phyloP scores from a whole-genome alignment of 2,329 filamentous ascomycete species.

The Fusarium neocosmosporiellum region DNA sequence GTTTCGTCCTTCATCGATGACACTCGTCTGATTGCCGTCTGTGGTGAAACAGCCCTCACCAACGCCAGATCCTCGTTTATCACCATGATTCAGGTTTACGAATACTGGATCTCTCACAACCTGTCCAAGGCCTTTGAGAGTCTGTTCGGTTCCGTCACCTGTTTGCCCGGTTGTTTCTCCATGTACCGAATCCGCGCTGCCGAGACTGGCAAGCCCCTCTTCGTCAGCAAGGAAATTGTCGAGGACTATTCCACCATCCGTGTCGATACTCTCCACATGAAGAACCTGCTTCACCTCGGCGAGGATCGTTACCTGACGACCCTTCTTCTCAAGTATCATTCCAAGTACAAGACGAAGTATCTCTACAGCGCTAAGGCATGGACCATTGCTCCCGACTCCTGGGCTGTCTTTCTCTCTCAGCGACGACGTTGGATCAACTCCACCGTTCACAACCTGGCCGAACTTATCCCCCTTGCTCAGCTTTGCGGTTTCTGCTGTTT shows the following conservation, averaged over 20 bases:
- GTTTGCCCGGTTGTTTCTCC: constrained; percentile 97
- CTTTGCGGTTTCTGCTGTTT: constrained; percentile 99
- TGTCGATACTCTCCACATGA: constrained; percentile 98
- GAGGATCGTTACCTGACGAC: constrained; percentile 98
- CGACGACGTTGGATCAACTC: constrained; percentile 99
- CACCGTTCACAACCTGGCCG: constrained; percentile 96
- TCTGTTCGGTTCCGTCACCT: constrained; percentile 96
- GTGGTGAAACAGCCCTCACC: constrained; percentile 92
- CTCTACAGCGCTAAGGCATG: constrained; percentile 92
- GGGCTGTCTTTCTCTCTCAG: constrained; percentile 95
- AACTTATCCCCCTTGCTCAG: constrained; percentile 91
- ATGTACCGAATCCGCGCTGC: constrained; percentile 98
- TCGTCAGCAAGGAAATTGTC: constrained; percentile 92
- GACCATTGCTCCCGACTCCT: constrained; percentile 96
- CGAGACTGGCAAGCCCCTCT: constrained; percentile 94
- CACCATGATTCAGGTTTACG: constrained; percentile 99
- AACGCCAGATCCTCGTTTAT: constrained; percentile 94
- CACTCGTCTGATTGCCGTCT: constrained; percentile 91
- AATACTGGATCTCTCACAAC: constrained; percentile 99
- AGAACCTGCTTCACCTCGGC: constrained; percentile 95
- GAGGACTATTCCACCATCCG: constrained; percentile 91
- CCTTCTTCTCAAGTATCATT: constrained; percentile 89
- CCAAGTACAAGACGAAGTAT: constrained; percentile 98
- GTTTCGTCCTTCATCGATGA: constrained; percentile 92
- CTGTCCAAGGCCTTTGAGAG: constrained; percentile 96